These are phyloP conservation scores for Boletus rufocinnamomeus DNA, from an alignment of 768 basidiomycete species.

Conservation along the genomic window DNA sequence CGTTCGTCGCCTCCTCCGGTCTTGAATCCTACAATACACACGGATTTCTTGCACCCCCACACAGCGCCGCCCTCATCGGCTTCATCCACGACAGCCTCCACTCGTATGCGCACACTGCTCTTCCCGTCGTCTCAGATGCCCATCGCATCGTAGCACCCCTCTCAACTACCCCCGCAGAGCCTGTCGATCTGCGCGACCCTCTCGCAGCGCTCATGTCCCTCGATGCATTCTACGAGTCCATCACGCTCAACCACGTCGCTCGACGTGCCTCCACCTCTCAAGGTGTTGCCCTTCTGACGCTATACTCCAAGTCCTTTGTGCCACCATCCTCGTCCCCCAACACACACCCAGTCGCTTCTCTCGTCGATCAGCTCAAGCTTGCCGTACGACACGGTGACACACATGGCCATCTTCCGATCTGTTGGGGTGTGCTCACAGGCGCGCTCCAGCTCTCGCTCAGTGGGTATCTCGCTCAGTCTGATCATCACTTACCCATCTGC, in stretches of 20 bases:
- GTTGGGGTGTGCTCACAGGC: constrained; percentile 86
- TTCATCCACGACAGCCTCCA: constrained; percentile 74
- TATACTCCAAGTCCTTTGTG: constrained; percentile 83
- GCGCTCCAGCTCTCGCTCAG: constrained; percentile 74
- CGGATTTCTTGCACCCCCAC: constrained; percentile 56
- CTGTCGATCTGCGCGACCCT: constrained; percentile 24
- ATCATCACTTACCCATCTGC: constrained; percentile 7
- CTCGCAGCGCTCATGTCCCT: constrained; percentile 53
- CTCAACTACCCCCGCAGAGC: constrained; percentile 12
- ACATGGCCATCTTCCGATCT: constrained; percentile 84
- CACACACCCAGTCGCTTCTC: constrained; percentile 16
- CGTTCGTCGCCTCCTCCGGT: constrained; percentile 93
- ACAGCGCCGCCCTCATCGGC: constrained; percentile 37
- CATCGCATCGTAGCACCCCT: constrained; percentile 43
- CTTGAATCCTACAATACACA: constrained; percentile 90
- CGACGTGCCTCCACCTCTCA: constrained; percentile 87
- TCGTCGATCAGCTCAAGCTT: constrained; percentile 73
- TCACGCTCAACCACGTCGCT: constrained; percentile 89
- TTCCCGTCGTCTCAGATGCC: constrained; percentile 78
- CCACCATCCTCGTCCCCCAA: constrained; percentile 40
- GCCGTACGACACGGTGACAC: constrained; percentile 62
- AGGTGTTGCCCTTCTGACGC: constrained; percentile 87
- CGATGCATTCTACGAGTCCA: constrained; percentile 79
- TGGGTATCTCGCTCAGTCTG: constrained; percentile 32
- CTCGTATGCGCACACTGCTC: constrained; percentile 76